Evolutionary conservation across 2,329 filamentous ascomycete genomes (phyloP).

Genomic region (Trichocomaceae sp.): DNA sequence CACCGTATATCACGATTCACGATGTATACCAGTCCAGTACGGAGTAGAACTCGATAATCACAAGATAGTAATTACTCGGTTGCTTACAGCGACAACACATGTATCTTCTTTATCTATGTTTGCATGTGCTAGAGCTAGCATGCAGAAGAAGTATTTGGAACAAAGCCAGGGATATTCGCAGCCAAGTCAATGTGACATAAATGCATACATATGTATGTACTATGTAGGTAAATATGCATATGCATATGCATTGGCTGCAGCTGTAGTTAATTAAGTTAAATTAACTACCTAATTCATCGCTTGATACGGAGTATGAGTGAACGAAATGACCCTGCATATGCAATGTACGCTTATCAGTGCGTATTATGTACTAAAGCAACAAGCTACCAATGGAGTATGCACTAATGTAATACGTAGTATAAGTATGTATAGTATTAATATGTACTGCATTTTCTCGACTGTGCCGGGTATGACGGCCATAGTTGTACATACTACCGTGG

Average conservation of each 20-base stretch:
- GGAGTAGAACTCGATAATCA: too few species aligned
- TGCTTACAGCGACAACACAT: too few species aligned
- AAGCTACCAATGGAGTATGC: too few species aligned
- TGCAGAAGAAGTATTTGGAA: not conserved
- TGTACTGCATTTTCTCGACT: not conserved
- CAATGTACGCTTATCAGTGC: slow-evolving; percentile 11
- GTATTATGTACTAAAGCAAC: not conserved
- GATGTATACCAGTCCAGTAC: too few species aligned
- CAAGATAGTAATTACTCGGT: too few species aligned
- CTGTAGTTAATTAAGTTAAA: not conserved
- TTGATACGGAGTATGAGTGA: not conserved
- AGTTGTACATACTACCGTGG: not conserved
- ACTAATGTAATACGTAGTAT: too few species aligned
- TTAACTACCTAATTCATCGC: not conserved
- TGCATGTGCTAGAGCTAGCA: too few species aligned
- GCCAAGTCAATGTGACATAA: not conserved
- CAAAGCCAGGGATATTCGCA: not conserved
- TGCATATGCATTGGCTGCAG: not conserved
- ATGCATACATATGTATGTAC: not conserved
- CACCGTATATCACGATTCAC: too few species aligned
- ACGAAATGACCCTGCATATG: slow-evolving; percentile 8
- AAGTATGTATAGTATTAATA: too few species aligned
- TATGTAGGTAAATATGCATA: not conserved
- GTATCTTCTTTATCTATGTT: too few species aligned
- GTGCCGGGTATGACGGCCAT: not conserved